phyloP scores from a whole-genome alignment of 805 yeast species.

The Hanseniaspora mollemarum region DNA sequence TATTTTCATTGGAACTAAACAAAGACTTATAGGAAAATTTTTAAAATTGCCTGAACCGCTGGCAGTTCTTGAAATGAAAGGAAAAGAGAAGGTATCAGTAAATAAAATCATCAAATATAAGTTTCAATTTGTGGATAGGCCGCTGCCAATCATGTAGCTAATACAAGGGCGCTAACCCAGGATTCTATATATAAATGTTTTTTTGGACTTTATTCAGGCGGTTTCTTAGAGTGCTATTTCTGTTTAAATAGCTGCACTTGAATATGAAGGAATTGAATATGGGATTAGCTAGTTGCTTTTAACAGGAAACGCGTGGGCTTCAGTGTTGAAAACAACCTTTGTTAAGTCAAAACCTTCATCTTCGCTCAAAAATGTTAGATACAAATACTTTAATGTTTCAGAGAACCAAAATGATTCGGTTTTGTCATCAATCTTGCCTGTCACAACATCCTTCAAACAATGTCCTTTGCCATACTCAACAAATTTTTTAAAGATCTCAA shows the following conservation, averaged over 20 bases:
- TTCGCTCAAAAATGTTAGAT: conserved; percentile 62
- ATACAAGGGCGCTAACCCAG: too few species aligned
- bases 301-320: conserved; percentile 83
- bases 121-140: conserved; percentile 53
- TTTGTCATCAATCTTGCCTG: conserved; percentile 51
- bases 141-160: conserved; percentile 72
- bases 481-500: conserved; percentile 68
- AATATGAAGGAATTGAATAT: too few species aligned
- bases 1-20: conserved; percentile 55
- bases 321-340: conserved; percentile 73
- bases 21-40: conserved; percentile 52
- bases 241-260: too few species aligned
- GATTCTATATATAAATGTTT: too few species aligned
- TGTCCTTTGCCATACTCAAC: conserved; percentile 49
- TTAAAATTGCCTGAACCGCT: conserved; percentile 53
- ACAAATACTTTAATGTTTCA: conserved; percentile 79
- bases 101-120: conserved; percentile 50
- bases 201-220: too few species aligned
- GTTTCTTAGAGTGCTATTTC: too few species aligned
- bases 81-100: conserved; percentile 33
- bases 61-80: conserved; percentile 42
- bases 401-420: conserved; percentile 92
- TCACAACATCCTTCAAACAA: conserved; percentile 50
- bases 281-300: too few species aligned
- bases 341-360: conserved; percentile 42